Base-by-base conservation (phyloP, 192 early-diverging fungal species). In the Linnemannia hyalina region DNA sequence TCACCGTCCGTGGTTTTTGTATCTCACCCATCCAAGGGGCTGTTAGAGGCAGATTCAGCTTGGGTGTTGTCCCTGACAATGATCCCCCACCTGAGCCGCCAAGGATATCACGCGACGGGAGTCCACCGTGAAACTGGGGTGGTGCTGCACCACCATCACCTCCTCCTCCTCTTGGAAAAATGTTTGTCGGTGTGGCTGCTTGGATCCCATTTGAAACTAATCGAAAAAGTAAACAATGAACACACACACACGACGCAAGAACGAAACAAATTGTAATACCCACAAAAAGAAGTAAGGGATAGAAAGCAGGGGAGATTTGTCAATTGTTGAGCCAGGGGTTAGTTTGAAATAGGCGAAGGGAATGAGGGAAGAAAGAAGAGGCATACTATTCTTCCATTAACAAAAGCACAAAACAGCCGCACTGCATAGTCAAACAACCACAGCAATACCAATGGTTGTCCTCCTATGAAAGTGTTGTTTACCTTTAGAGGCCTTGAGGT, bases 401-500 rank as follows among this genome's bases (percentile, higher is more conserved):
- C 44, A 15, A 3, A 10, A 60, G 9, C 57, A 10, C 57, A 60
- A 60, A 6, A 60, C 57, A 55, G 18, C 16, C 1, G 8, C 7
- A 57, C 1, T 57, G 7, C n/a, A 57, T 57, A 52, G 22, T n/a
- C 55, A 26, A 26, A 57, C 8, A 57, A 57, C 55, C 0, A 4
- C 29, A 11, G 11, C 54, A 55, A n/a, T 1, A 15, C 20, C 20
- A 55, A 55, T 6, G 54, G 10, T 22, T 49, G 47, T 49, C 15
- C 18, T 22, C 20, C 54, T 4, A 40, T 40, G 3, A 40, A 40
- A 35, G 35, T 35, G 35, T 35, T 65, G 60, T 65, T 65, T 65
- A 65, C 60, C 60, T 65, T 65, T 65, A 11, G 60, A 68, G 5
- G 75, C 75, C 57, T 76, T 76, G 60, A 40, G 75, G 36, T 76